Base-by-base conservation (phyloP, 345 rosid genomes). In the Melaleuca quinquenervia region DNA sequence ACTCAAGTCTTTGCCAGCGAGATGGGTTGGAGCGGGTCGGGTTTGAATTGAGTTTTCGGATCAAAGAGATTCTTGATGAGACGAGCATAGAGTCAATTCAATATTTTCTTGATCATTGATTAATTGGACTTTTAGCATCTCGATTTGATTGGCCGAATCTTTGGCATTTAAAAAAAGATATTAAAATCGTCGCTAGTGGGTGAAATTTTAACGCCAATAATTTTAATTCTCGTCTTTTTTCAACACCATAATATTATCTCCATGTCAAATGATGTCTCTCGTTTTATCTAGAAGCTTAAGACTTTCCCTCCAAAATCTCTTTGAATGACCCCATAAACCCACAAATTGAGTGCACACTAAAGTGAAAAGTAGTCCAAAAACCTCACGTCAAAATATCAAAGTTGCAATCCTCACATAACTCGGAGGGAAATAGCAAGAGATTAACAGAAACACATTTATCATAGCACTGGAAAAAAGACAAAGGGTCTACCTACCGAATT, bases 31-130 rank as follows among this genome's bases (percentile, higher is more conserved):
- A 32, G 5, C 3, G 1, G 6, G 13, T 18, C 0, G 11, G 21
- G 11, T 29, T 29, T 10, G 75, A 3, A 29, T 62, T 0, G 3
- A 64, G 6, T 64, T 64, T 8, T 5, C 3, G 0, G 8, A 32
- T 1, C 1, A 16, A 11, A 0, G 0, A 12, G 32, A 12, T 11
- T 1, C 11, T 0, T 0, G 3, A 0, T 1, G 18, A 58, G 0
- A n/a, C 13, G 13, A n/a, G 0, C 12, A 3, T n/a, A 13, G 8
- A 0, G 8, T 32, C 3, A 1, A 32, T 16, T 70, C 2, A 0
- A 3, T 32, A 32, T 0, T 0, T 0, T 9, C 0, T 0, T 16
- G 24, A 32, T 1, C 11, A 0, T 8, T 18, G 24, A 3, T 10
- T 8, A 64, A 32, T 70, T 18, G 13, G 8, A 11, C 2, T 1